phyloP scores from a whole-genome alignment of 257 asterid species.

The Solanum corneliomulleri region DNA sequence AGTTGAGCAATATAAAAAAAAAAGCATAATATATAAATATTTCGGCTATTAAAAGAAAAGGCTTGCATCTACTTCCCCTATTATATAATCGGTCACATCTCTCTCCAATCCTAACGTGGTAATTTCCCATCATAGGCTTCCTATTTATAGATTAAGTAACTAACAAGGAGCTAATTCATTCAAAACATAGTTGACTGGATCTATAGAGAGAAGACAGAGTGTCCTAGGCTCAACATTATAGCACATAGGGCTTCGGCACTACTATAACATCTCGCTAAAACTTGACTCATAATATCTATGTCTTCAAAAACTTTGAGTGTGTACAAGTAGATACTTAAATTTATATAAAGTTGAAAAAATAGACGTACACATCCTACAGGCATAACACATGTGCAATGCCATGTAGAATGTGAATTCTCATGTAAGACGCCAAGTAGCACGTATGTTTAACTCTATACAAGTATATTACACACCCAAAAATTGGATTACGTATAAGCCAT shows the following conservation, averaged over 20 bases:
- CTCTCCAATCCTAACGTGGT: too few relatives aligned
- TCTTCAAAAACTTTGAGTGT: neutral
- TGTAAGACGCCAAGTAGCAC: too few relatives aligned
- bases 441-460: neutral
- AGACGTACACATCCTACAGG: neutral
- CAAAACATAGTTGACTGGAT: neutral
- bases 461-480: neutral
- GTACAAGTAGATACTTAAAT: neutral
- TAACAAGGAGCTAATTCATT: neutral
- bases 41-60: neutral
- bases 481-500: too few relatives aligned
- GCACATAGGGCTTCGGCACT: neutral
- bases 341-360: too few relatives aligned
- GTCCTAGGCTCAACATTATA: neutral
- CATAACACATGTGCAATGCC: neutral
- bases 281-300: neutral
- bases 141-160: too few relatives aligned
- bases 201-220: neutral
- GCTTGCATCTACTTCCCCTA: neutral
- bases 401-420: too few relatives aligned
- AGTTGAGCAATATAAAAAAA: neutral
- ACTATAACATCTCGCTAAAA: rapidly evolving
- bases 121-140: too few relatives aligned
- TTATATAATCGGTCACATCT: too few relatives aligned
- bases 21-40: neutral